Evolutionary conservation across 306 rosid species (phyloP), one percentile per base, ranked within the genome.

Genomic region (Trifolium pratense): DNA sequence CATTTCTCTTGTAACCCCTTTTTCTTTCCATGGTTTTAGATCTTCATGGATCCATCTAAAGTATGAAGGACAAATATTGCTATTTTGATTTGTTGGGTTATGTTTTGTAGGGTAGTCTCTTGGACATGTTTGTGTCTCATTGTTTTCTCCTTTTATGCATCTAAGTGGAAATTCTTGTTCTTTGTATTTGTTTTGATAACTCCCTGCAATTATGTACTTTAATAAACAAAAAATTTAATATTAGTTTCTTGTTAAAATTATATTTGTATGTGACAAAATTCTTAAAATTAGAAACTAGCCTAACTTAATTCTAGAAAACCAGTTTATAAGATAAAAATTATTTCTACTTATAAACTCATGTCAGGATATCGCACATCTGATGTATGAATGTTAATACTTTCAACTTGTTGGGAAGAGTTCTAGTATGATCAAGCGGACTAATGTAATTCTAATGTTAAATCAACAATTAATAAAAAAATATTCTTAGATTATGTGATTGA

Each of bases 11-110:
- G 90, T 93, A 49, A 93, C 79, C 10, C 97, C 96, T 0, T 58
- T 77, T 74, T 78, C 80, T 42, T 34, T 87, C 98, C 98, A 93
- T 1, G 87, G 85, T 64, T 78, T 62, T 65, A 93, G 84, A 76
- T 93, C 98, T 78, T 93, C 93, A 16, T 90, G 91, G 86, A 93
- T 93, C 86, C 89, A 93, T 18, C 85, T 82, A 78, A 90, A 93
- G 86, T 86, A 75, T 9, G 88, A 43, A 1, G 98, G 98, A 59
- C 96, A 93, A 11, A 78, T 83, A 6, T 40, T 75, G 79, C 42
- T 63, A 23, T 12, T 13, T 5, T 1, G 80, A 69, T 80, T 76
- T 1, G 66, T 62, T 0, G 80, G 80, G 52, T 58, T 62, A 14
- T 86, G 82, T 21, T 15, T 42, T 2, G 72, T 85, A 1, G 90